Evolutionary conservation across 805 yeast genomes (phyloP), one percentile per base, ranked within the genome.

Genomic region (Metschnikowia peoriensis): DNA sequence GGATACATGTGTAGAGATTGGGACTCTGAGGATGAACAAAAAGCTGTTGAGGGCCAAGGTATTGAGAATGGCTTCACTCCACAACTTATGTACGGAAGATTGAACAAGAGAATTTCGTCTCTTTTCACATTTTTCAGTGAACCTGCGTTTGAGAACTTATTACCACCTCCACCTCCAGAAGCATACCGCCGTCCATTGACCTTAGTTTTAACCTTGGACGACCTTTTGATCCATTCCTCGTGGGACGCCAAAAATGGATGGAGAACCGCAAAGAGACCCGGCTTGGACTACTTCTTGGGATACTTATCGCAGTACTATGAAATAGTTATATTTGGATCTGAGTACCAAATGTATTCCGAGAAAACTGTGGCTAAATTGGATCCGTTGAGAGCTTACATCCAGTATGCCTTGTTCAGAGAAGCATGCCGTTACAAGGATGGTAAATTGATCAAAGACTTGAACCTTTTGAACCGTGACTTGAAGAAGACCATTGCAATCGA

Each of bases 231-330:
- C 52, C 97, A 94, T 69, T 85, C 96, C 39, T 89, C 87, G 57
- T 94, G 99, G 99, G 82, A 89, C 52, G 83, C 89, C 60, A 84
- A 89, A 70, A 79, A 83, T 66, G 99, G 99, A 50, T 94, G 99
- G 99, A 86, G 94, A 75, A 93, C 97, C 14, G 98, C 97, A 32
- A 94, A 94, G 78, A 89, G 99, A 76, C 98, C 99, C 35, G 99
- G 99, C 57, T 85, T 90, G 55, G 99, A 96, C 71, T 94, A 94
- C 77, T 94, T 94, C 74, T 76, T 94, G 67, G 97, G 96, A 29
- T 94, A 94, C 72, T 77, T 94, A 62, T 88, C 97, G 7, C 96
- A 89, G 73, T 93, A 91, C 77, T 94, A 93, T 72, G 99, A 94
- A 75, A 86, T 94, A 67, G 98, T 94, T 49, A 75, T 96, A 44